Evolutionary conservation across 306 rosid species (phyloP), one percentile per base, ranked within the genome.

Genomic region (Alnus rubra): DNA sequence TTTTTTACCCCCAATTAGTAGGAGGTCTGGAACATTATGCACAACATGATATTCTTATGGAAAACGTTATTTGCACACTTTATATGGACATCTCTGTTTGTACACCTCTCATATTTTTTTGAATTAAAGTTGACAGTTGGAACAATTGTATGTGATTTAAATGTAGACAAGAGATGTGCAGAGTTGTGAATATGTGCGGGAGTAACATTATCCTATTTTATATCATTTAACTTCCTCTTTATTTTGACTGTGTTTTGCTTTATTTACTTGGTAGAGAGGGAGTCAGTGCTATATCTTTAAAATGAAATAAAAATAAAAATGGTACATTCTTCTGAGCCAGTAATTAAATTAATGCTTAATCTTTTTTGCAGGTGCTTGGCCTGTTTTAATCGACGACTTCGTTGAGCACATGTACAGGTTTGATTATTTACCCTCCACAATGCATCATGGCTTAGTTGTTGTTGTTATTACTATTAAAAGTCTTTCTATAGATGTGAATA

Each of bases 371-470:
- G 99, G 99, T 86, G 99, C 99, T 82, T 96, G 99, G 99, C 99
- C 99, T 37, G 93, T 96, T 82, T 82, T 96, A 74, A 87, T 96
- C 70, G 99, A 96, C 88, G 99, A 96, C 71, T 96, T 96, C 33
- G 98, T 96, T 2, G 98, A 96, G 86, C 96, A 93, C 47, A 90
- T 93, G 96, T 89, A 93, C 96, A 96, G 99, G 99, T 96, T 82
- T 64, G 89, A 71, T 84, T 83, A 80, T 84, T 52, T 80, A 28
- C 82, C 53, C 72, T 63, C 16, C 33, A 49, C 39, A 54, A 58
- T 52, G 71, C 55, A 48, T 78, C 77, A 11, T 60, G 74, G 42
- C 75, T 28, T 68, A 54, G 23, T 78, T 63, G 9, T 28, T 13
- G 0, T 3, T 30, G 42, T 42, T 67, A 31, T 49, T 75, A 12